Evolutionary conservation across 2,329 filamentous ascomycete species (phyloP), one percentile per base, ranked within the genome.

Genomic region (Hypoxylon sp.): DNA sequence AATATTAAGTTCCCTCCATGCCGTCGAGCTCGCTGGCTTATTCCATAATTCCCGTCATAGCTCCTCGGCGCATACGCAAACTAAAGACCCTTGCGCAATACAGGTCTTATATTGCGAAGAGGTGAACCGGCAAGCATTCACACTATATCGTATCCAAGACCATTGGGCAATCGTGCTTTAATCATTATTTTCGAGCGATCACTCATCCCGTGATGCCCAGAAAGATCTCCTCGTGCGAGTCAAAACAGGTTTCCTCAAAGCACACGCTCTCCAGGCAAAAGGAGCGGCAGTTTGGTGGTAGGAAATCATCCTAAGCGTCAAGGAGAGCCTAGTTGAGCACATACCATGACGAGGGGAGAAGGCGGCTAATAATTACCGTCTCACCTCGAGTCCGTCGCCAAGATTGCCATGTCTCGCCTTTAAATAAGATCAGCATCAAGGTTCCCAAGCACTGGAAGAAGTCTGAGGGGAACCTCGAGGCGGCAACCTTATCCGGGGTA

Each of bases 371-470:
- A 15, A 29, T 37, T 45, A 57, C 48, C 48, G 48, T n/a, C n/a
- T n/a, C n/a, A n/a, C n/a, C n/a, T n/a, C 31, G 27, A 31, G n/a
- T 11, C 43, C 17, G 24, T 47, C 17, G 31, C 46, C 21, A 45
- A 35, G 10, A 7, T 26, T n/a, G 17, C 42, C 23, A 27, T 50
- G 40, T 37, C 33, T 29, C 26, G 40, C 37, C 26, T 41, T 20
- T 37, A 40, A 23, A 42, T 21, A 40, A 49, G 41, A 55, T 62
- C 50, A 47, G 46, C 54, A 21, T 61, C 45, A 54, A 61, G 20
- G 40, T 29, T 55, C 51, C 26, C 49, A 49, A 35, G 48, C 49
- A 58, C 20, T 46, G 21, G 15, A 48, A 58, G n/a, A 20, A 20
- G 9, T 29, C 43, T 55, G 52, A 52, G 47, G 52, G 49, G 49